Evolutionary conservation across 2,329 filamentous ascomycete species (phyloP).

Genomic region (Geosmithia flava): DNA sequence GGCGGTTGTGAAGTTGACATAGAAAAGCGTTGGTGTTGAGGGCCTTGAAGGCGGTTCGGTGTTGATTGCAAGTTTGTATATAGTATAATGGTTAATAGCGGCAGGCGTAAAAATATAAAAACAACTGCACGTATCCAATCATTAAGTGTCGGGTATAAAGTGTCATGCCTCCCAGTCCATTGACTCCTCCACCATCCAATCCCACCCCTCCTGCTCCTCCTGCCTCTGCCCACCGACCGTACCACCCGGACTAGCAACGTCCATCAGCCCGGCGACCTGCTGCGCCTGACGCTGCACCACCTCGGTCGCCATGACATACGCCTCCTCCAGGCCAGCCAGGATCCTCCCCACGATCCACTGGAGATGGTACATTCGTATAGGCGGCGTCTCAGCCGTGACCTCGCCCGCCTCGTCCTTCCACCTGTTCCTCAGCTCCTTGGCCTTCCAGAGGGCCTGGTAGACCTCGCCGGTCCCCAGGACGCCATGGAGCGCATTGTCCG

Average conservation of each 20-base stretch:
- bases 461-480: constrained; percentile 44
- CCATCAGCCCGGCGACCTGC: constrained; percentile 1
- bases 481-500: constrained; percentile 39
- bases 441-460: constrained; percentile 44
- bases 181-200: constrained; percentile 24
- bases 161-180: constrained; percentile 22
- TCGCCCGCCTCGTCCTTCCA: constrained; percentile 52
- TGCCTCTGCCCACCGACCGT: constrained; percentile 2
- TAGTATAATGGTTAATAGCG: too few species aligned
- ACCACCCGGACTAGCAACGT: not conserved
- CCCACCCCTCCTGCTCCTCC: constrained; percentile 17
- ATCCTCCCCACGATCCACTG: constrained; percentile 45
- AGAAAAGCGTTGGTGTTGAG: too few species aligned
- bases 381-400: constrained; percentile 12
- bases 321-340: constrained; percentile 45
- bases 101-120: too few species aligned
- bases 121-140: too few species aligned
- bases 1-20: too few species aligned
- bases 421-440: constrained; percentile 58
- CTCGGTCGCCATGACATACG: constrained; percentile 36
- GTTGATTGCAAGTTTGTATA: too few species aligned
- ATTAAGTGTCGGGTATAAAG: not conserved
- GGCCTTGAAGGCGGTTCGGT: too few species aligned
- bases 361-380: constrained; percentile 48
- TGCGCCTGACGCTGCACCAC: constrained; percentile 18